A percentile compares a stretch with the other conserved stretches of the same genome.
phyloP scores from a whole-genome alignment of 441 rosid genomes.

The Cnidoscolus chayamansa region DNA sequence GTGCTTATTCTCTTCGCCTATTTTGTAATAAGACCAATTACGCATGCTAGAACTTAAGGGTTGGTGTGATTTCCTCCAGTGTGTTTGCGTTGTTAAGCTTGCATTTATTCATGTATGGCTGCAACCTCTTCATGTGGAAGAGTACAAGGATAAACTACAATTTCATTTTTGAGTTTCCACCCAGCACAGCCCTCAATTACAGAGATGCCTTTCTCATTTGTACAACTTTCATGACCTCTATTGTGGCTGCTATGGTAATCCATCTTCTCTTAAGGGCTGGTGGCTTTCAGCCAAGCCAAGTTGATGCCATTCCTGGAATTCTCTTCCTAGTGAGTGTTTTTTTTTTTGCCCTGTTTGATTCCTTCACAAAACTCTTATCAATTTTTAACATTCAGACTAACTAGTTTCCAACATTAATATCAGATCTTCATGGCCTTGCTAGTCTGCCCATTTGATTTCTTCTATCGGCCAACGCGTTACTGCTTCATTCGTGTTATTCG shows the following conservation, averaged over 20 bases:
- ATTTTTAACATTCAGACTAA: too few relatives aligned
- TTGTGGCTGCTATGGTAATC: constrained; percentile 73
- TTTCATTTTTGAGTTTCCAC: constrained; percentile 83
- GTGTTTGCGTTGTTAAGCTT: constrained; percentile 83
- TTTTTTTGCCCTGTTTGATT: not conserved
- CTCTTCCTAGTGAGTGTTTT: constrained; percentile 57
- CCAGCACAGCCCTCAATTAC: constrained; percentile 79
- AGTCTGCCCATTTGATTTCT: constrained; percentile 72
- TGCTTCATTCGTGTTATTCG: constrained; percentile 72
- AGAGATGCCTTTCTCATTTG: constrained; percentile 88
- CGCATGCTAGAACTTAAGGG: not conserved
- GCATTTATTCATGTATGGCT: constrained; percentile 96
- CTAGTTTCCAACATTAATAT: not conserved
- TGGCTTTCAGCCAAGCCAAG: constrained; percentile 55
- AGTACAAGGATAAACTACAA: constrained; percentile 75
- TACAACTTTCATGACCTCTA: constrained; percentile 87
- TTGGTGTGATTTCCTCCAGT: constrained; percentile 46
- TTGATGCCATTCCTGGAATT: constrained; percentile 85
- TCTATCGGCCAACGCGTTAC: constrained; percentile 80
- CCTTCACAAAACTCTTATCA: not conserved
- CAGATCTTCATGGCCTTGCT: constrained; percentile 69
- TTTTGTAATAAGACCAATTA: too few relatives aligned
- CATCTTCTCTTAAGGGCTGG: constrained; percentile 77
- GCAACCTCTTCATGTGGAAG: constrained; percentile 93
- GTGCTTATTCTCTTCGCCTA: constrained; percentile 27